Conservation (phyloP, 2,329 filamentous ascomycete genomes). For the Rachicladosporium sp. region DNA sequence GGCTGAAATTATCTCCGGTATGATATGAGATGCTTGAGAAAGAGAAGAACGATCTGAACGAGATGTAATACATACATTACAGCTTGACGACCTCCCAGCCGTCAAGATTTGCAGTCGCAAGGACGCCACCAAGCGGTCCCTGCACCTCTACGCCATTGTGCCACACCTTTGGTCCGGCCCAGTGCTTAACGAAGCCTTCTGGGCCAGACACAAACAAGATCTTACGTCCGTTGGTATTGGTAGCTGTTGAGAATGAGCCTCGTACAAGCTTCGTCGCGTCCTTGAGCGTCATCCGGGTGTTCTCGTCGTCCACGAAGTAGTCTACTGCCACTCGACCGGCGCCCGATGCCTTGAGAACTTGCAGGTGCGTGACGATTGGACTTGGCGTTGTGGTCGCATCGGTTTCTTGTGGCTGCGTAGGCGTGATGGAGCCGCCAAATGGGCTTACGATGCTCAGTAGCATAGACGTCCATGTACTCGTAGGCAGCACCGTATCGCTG, state of each 20-base stretch:
- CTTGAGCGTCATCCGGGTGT: conserved; percentile 44
- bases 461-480: conserved; percentile 2
- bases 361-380: conserved; percentile 50
- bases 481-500: conserved; percentile 32
- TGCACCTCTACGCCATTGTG: conserved; percentile 59
- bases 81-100: conserved; percentile 50
- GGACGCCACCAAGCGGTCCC: conserved; percentile 57
- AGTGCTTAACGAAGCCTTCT: conserved; percentile 72
- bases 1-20: no score
- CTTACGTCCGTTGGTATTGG: conserved; percentile 36
- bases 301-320: conserved; percentile 75
- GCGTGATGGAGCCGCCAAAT: conserved; percentile 4
- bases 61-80: conserved; percentile 17
- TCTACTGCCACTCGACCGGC: conserved; percentile 45
- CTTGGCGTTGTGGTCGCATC: conserved; percentile 17
- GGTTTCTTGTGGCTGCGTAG: conserved; percentile 1
- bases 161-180: conserved; percentile 73
- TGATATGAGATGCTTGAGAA: no score
- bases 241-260: conserved; percentile 1
- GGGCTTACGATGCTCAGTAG: conserved; percentile 3
- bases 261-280: conserved; percentile 21
- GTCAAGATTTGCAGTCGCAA: conserved; percentile 47
- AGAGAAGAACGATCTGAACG: no score
- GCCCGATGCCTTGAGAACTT: conserved; percentile 39
- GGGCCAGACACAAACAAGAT: conserved; percentile 81